These are phyloP conservation scores for Scopulariopsis brevicaulis DNA, from an alignment of 2,329 filamentous ascomycete species.

Conservation along the genomic window DNA sequence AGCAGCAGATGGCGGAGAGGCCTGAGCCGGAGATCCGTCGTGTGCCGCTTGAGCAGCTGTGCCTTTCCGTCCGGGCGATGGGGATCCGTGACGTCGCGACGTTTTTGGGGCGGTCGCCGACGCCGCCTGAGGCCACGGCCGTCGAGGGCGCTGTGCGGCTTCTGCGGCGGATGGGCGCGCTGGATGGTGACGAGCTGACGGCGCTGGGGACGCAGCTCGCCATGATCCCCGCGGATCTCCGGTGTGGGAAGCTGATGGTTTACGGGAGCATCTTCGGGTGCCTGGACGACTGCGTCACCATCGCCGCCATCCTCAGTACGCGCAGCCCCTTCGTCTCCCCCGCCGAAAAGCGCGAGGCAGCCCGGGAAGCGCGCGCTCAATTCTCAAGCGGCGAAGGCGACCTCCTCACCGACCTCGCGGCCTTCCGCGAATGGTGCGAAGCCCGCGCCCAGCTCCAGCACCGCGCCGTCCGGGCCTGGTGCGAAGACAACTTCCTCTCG, in stretches of 20 bases:
- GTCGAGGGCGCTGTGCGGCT: conserved; percentile 77
- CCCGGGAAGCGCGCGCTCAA: conserved; percentile 60
- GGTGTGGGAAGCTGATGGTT: conserved; percentile 89
- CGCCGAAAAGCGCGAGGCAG: conserved; percentile 69
- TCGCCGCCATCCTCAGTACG: conserved; percentile 85
- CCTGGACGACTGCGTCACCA: conserved; percentile 76
- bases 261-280: conserved; percentile 92
- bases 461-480: conserved; percentile 62
- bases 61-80: conserved; percentile 91
- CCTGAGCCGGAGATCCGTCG: conserved; percentile 90
- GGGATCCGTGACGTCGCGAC: conserved; percentile 69
- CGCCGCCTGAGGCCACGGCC: conserved; percentile 74
- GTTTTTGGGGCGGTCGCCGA: conserved; percentile 79
- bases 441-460: conserved; percentile 47
- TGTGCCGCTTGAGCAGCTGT: conserved; percentile 88
- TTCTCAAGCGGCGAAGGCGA: conserved; percentile 78
- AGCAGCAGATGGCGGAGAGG: conserved; percentile 74
- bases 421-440: conserved; percentile 73
- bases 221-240: conserved; percentile 86
- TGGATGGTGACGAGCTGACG: conserved; percentile 78
- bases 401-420: conserved; percentile 73
- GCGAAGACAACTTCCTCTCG: conserved; percentile 75
- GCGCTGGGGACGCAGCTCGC: conserved; percentile 88
- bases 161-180: conserved; percentile 74
- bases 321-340: conserved; percentile 80